Percentiles rank a stretch among this genome's conserved stretches.
Conservation (phyloP, 352 stramenopile species). For the Pythium pyrilobum region DNA sequence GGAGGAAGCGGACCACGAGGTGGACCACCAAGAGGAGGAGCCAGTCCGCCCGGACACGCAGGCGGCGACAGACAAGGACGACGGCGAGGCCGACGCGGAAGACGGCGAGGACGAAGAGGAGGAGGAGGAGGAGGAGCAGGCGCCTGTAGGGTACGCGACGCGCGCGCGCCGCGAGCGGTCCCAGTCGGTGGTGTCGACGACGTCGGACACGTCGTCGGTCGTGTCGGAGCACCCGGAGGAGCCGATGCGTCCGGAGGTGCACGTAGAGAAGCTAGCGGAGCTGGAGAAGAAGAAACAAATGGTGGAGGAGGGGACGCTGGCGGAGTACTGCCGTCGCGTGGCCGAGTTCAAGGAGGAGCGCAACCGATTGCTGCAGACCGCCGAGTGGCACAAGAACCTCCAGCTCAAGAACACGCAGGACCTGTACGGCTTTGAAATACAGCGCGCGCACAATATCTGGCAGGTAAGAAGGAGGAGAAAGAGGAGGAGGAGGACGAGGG, state of each 20-base stretch:
- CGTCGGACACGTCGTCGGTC: constrained; percentile 49
- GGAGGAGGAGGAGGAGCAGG: constrained; percentile 23
- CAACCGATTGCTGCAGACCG: constrained; percentile 62
- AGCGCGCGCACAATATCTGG: constrained; percentile 65
- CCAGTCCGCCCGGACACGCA: no score
- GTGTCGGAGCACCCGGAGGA: constrained; percentile 39
- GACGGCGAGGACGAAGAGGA: constrained; percentile 29
- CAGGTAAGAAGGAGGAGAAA: constrained; percentile 12
- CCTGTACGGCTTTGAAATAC: constrained; percentile 72
- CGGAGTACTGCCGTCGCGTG: constrained; percentile 78
- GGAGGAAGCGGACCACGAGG: background rate
- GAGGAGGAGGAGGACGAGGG: no score
- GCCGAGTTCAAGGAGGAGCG: constrained; percentile 80
- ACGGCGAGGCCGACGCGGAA: constrained; percentile 4
- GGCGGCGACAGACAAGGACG: constrained; percentile 12
- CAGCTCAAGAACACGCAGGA: constrained; percentile 83
- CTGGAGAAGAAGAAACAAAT: constrained; percentile 82
- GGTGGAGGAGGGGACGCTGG: constrained; percentile 76
- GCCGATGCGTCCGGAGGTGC: constrained; percentile 19
- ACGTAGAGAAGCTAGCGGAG: constrained; percentile 61
- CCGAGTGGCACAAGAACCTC: constrained; percentile 76
- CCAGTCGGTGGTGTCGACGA: constrained; percentile 62
- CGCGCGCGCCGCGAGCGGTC: constrained; percentile 42
- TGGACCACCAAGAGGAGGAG: no score
- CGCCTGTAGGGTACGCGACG: constrained; percentile 9